A percentile compares a stretch with the other conserved stretches of the same genome.
phyloP scores from a whole-genome alignment of 106 monocot species.

The Gastrodia elata region DNA sequence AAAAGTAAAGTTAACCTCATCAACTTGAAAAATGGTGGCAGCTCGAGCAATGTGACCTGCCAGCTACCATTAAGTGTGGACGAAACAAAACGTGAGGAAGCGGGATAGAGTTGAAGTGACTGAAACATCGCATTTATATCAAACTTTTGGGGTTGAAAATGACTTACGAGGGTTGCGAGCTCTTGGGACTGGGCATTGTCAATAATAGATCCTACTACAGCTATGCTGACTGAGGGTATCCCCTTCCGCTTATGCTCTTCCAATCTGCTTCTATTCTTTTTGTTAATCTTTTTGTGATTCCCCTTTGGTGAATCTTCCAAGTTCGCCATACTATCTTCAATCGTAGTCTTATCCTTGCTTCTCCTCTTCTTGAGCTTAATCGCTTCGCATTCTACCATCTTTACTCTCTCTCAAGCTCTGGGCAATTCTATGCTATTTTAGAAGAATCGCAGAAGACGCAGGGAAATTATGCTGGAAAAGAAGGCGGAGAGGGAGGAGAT shows the following conservation, averaged over 20 bases:
- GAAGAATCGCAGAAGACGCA: too few species aligned
- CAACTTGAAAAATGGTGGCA: constrained; percentile 77
- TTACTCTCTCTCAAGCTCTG: constrained; percentile 1
- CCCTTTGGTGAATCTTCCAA: background rate
- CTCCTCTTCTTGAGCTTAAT: background rate
- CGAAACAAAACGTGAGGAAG: background rate
- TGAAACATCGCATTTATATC: background rate
- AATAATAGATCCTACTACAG: constrained; percentile 84
- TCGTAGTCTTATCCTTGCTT: background rate
- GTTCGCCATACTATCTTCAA: background rate
- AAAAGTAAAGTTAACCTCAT: constrained; percentile 46
- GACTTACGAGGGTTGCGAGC: constrained; percentile 75
- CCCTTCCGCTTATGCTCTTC: constrained; percentile 2
- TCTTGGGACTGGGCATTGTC: constrained; percentile 96
- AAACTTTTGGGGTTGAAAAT: background rate
- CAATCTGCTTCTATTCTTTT: constrained; percentile 10
- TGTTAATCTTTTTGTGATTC: constrained; percentile 12
- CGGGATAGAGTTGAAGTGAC: background rate
- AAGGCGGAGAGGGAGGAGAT: too few species aligned
- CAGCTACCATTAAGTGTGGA: constrained; percentile 26
- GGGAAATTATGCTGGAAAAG: too few species aligned
- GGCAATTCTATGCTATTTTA: background rate
- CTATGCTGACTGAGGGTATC: constrained; percentile 68
- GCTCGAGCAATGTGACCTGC: constrained; percentile 95
- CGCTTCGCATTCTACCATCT: background rate